Percentiles rank a stretch among this genome's conserved stretches.
These are phyloP conservation scores for Colletotrichum sp. DNA, from an alignment of 2,329 filamentous ascomycete genomes.

Conservation along the genomic window DNA sequence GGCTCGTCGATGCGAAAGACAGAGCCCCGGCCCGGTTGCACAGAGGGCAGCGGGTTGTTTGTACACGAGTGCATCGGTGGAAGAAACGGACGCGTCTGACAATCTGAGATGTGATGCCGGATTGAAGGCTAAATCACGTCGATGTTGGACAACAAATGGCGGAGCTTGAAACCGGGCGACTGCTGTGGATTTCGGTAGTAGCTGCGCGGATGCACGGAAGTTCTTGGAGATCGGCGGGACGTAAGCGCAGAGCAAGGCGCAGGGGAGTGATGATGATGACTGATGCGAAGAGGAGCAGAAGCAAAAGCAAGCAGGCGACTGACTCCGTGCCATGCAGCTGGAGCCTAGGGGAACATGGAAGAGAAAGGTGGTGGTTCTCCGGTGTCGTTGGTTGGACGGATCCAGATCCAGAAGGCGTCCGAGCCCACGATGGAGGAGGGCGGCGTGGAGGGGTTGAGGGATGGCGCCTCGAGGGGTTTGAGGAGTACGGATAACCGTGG, in stretches of 20 bases:
- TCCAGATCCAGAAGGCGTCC: background rate
- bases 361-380: background rate
- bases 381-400: background rate
- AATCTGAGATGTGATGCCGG: background rate
- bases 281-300: background rate
- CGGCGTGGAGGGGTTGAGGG: background rate
- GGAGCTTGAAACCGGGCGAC: background rate
- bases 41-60: background rate
- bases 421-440: background rate
- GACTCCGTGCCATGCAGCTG: conserved; percentile 16
- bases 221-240: background rate
- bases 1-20: background rate
- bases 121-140: background rate
- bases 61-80: background rate
- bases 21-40: background rate
- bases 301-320: conserved; percentile 5
- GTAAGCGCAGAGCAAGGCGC: background rate
- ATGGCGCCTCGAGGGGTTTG: background rate
- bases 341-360: background rate
- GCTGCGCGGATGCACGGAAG: background rate
- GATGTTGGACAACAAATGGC: background rate
- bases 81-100: background rate
- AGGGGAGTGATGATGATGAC: background rate
- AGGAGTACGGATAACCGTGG: background rate
- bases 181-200: background rate